Conservation (phyloP, 768 basidiomycete genomes). For the Kockovaella imperatae region DNA sequence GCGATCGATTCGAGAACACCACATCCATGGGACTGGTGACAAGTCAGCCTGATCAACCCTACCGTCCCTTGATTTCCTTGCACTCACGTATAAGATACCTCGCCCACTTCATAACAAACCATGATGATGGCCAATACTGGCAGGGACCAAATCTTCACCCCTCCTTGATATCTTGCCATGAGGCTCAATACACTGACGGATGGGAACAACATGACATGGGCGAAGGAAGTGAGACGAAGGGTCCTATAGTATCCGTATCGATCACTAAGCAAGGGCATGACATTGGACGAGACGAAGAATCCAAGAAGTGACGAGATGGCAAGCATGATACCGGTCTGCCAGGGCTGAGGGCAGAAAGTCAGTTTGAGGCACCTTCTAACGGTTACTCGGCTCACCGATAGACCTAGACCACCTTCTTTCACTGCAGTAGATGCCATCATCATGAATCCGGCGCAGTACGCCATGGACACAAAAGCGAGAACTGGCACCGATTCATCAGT, state of each 20-base stretch:
- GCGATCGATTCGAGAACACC: not conserved
- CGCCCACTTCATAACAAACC: not conserved
- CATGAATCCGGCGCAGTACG: constrained; percentile 2
- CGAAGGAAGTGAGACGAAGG: constrained; percentile 2
- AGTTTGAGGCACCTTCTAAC: not conserved
- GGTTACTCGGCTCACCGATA: not conserved
- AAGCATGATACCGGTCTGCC: not conserved
- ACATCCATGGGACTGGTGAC: not conserved
- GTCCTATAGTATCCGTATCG: not conserved
- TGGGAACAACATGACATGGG: constrained; percentile 3
- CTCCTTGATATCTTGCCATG: not conserved
- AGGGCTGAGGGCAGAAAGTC: not conserved
- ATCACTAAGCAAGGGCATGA: not conserved
- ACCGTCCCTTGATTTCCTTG: not conserved
- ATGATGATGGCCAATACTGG: not conserved
- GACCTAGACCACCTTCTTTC: not conserved
- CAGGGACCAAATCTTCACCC: not conserved
- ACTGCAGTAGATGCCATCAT: constrained; percentile 3
- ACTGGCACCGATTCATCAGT: not conserved
- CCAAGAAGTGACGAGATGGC: constrained; percentile 4
- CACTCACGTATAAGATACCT: constrained; percentile 1
- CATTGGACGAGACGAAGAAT: not conserved
- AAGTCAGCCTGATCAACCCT: not conserved
- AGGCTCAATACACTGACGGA: not conserved
- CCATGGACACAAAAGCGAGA: constrained; percentile 4